phyloP scores from a whole-genome alignment of 1,284 basidiomycete genomes.

The Cryptococcus sp. region DNA sequence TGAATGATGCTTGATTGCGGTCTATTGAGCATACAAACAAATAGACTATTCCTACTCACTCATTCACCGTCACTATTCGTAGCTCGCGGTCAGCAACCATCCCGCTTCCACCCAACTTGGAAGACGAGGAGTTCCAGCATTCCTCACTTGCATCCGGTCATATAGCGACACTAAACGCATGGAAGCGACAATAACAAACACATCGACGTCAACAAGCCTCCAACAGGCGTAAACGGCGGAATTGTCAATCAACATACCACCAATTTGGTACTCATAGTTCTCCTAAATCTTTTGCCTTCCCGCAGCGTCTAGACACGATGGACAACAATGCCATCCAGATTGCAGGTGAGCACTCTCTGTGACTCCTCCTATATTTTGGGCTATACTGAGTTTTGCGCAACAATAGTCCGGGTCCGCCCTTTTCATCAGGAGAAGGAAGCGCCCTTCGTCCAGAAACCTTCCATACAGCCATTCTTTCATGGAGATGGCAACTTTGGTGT shows the following conservation, averaged over 20 bases:
- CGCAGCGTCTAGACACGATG: conserved; percentile 21
- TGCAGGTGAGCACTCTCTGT: conserved; percentile 29
- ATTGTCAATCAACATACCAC: background rate
- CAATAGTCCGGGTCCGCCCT: conserved; percentile 82
- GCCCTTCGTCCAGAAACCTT: conserved; percentile 68
- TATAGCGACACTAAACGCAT: no score
- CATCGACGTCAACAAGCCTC: conserved; percentile 4
- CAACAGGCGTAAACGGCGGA: background rate
- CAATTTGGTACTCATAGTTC: background rate
- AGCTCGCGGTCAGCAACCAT: no score
- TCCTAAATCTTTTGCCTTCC: background rate
- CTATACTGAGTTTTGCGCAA: no score
- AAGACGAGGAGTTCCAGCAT: no score
- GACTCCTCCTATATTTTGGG: background rate
- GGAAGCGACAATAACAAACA: no score
- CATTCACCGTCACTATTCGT: no score
- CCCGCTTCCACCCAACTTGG: no score
- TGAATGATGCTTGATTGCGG: background rate
- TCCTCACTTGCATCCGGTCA: no score
- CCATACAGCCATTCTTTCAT: conserved; percentile 63
- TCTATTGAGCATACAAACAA: no score
- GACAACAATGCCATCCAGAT: conserved; percentile 47
- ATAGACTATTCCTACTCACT: no score
- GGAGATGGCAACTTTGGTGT: conserved; percentile 75
- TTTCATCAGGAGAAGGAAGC: conserved; percentile 75